A percentile compares a stretch with the other conserved stretches of the same genome.
phyloP scores from a whole-genome alignment of 1,284 basidiomycete genomes.

The Apiotrichum brassicae region DNA sequence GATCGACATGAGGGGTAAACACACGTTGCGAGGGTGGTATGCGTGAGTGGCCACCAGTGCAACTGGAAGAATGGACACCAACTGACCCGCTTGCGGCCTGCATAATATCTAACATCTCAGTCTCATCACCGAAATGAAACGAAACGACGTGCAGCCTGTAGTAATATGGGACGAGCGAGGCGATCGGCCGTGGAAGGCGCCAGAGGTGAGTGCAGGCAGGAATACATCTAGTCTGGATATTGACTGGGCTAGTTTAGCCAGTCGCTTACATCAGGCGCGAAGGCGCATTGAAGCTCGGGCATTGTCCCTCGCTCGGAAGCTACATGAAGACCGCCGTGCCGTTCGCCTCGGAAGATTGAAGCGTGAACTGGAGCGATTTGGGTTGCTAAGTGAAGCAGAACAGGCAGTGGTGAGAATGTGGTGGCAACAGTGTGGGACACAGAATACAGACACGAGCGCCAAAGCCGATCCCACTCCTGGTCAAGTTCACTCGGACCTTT shows the following conservation, averaged over 20 bases:
- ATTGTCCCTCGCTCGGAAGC: constrained; percentile 24
- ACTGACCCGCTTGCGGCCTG: too few species aligned
- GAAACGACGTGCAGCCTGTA: constrained; percentile 33
- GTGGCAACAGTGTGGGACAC: constrained; percentile 6
- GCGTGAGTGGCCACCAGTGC: too few species aligned
- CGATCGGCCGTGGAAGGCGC: constrained; percentile 42
- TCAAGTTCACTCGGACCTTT: too few species aligned
- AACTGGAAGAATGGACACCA: too few species aligned
- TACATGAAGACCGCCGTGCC: constrained; percentile 32
- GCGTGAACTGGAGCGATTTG: constrained; percentile 7
- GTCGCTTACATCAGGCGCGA: constrained; percentile 11
- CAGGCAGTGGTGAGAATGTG: constrained; percentile 11
- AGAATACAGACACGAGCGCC: neutral
- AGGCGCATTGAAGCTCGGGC: constrained; percentile 18
- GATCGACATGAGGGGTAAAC: constrained; percentile 22
- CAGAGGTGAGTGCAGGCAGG: constrained; percentile 36
- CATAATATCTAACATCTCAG: too few species aligned
- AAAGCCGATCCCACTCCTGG: neutral
- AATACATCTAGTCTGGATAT: too few species aligned
- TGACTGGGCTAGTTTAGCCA: neutral
- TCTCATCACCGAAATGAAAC: constrained; percentile 36
- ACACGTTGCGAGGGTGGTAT: constrained; percentile 42
- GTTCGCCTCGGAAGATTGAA: constrained; percentile 16
- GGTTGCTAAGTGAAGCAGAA: constrained; percentile 12
- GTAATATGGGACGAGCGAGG: constrained; percentile 45